phyloP scores from a whole-genome alignment of 441 rosid species.

The Populus trichocarpa region DNA sequence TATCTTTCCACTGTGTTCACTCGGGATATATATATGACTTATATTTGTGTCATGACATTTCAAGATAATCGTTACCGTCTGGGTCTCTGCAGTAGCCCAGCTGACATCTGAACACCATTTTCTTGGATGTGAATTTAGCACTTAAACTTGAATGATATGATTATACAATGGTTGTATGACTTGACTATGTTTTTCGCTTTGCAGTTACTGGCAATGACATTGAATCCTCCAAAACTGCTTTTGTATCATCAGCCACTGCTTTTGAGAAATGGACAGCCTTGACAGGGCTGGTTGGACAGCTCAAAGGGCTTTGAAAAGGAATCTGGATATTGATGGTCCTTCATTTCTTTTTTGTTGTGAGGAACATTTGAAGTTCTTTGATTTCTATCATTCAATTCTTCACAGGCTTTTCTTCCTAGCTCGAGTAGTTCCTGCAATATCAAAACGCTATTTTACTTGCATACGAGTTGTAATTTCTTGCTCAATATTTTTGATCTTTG shows the following conservation, averaged over 20 bases:
- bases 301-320: conserved; percentile 60
- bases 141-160: too few relatives aligned
- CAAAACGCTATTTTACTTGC: conserved; percentile 8
- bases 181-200: conserved; percentile 11
- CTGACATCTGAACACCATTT: background rate
- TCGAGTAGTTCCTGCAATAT: background rate
- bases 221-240: conserved; percentile 71
- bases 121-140: background rate
- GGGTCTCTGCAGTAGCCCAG: background rate
- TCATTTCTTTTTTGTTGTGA: background rate
- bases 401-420: background rate
- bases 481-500: conserved; percentile 22
- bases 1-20: background rate
- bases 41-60: background rate
- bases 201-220: conserved; percentile 70
- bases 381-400: background rate
- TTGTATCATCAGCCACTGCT: conserved; percentile 75
- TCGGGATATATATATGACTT: conserved; percentile 3
- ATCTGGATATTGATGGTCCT: background rate
- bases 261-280: conserved; percentile 76
- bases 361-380: conserved; percentile 1
- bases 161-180: background rate
- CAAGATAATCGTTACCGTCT: background rate
- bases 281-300: conserved; percentile 66
- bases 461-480: conserved; percentile 21